Conservation (phyloP, 768 basidiomycete genomes). For the Boletus huronensis region DNA sequence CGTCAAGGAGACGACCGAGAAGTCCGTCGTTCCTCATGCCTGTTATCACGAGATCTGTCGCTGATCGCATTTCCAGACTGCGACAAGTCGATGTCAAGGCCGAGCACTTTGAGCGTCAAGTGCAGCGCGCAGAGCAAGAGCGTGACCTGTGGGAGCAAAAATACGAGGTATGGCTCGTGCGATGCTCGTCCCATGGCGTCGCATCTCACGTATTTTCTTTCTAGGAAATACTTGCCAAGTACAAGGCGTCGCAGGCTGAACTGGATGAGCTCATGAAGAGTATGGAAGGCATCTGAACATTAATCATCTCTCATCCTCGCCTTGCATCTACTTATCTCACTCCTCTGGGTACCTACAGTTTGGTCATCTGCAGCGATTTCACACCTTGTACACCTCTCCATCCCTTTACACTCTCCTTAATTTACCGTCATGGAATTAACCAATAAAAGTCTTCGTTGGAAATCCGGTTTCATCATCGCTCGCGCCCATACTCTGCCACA, state of each 20-base stretch:
- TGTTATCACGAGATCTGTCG: constrained; percentile 13
- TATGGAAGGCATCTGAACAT: constrained; percentile 66
- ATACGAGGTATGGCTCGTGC: constrained; percentile 67
- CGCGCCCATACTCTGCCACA: background rate
- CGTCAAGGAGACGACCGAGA: constrained; percentile 93
- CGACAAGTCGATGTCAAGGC: constrained; percentile 98
- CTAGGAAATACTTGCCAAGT: constrained; percentile 72
- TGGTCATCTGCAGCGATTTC: constrained; percentile 17
- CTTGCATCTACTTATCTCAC: constrained; percentile 6
- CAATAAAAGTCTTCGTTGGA: constrained; percentile 5
- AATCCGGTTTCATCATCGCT: background rate
- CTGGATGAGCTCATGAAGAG: constrained; percentile 75
- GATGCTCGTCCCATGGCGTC: background rate
- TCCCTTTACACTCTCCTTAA: constrained; percentile 21
- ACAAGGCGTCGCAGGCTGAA: constrained; percentile 69
- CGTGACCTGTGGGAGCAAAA: constrained; percentile 94
- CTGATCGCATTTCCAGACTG: constrained; percentile 51
- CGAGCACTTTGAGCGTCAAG: constrained; percentile 95
- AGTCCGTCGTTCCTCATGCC: constrained; percentile 51
- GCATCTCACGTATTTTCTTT: constrained; percentile 4
- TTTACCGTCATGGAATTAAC: constrained; percentile 18
- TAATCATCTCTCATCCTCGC: background rate
- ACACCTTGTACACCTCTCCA: constrained; percentile 19
- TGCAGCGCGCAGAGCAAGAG: constrained; percentile 82
- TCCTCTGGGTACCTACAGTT: constrained; percentile 1